Evolutionary conservation across 2,329 filamentous ascomycete species (phyloP).

Genomic region (Aspergillus sojae): DNA sequence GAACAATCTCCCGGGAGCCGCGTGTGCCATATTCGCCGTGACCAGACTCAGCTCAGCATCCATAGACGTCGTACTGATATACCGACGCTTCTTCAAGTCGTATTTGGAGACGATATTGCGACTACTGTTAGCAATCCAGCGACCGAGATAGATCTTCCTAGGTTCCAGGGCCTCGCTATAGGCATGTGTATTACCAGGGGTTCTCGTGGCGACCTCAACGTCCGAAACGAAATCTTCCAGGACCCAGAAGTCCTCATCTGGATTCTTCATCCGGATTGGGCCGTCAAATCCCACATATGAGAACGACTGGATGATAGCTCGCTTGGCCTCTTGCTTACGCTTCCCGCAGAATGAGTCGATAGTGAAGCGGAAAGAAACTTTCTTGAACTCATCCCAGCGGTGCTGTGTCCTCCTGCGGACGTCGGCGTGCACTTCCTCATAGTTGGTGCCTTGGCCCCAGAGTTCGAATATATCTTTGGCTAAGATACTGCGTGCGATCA

Average conservation of each 20-base stretch:
- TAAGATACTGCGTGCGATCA: slow-evolving; percentile 78
- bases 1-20: slow-evolving; percentile 79
- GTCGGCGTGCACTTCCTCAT: slow-evolving; percentile 68
- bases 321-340: slow-evolving; percentile 63
- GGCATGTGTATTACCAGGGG: slow-evolving; percentile 9
- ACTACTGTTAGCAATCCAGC: slow-evolving; percentile 67
- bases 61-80: slow-evolving; percentile 97
- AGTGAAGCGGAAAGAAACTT: slow-evolving; percentile 76
- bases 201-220: slow-evolving; percentile 15
- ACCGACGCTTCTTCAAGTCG: slow-evolving; percentile 88
- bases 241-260: slow-evolving; percentile 75
- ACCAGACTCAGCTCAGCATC: slow-evolving; percentile 89
- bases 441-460: slow-evolving; percentile 74
- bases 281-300: slow-evolving; percentile 76
- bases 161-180: slow-evolving; percentile 54
- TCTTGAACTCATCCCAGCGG: slow-evolving; percentile 68
- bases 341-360: slow-evolving; percentile 82
- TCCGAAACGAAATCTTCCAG: slow-evolving; percentile 77
- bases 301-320: slow-evolving; percentile 81
- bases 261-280: slow-evolving; percentile 72
- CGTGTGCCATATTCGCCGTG: slow-evolving; percentile 87
- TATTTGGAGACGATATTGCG: slow-evolving; percentile 72
- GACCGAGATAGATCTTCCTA: slow-evolving; percentile 69
- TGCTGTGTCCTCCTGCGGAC: slow-evolving; percentile 62
- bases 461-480: slow-evolving; percentile 83